Conservation (phyloP, 2,329 filamentous ascomycete species). For the Penicillium digitatum region DNA sequence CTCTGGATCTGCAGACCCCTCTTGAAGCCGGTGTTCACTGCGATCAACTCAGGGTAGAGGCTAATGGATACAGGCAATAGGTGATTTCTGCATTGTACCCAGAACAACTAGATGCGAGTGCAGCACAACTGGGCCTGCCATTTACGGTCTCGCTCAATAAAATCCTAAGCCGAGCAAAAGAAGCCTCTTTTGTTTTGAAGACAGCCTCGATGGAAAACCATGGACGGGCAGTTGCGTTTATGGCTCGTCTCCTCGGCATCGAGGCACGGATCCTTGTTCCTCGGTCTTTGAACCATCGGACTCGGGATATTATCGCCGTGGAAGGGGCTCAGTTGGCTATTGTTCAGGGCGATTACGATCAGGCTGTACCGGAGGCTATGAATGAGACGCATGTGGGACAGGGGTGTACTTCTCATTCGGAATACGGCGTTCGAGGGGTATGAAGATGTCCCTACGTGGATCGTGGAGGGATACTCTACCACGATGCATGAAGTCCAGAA, state of each 20-base stretch:
- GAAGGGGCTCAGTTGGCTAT: constrained; percentile 62
- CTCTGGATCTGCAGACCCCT: constrained; percentile 44
- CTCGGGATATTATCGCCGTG: constrained; percentile 52
- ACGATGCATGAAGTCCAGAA: constrained; percentile 65
- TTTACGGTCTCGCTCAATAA: constrained; percentile 44
- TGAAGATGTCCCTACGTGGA: constrained; percentile 65
- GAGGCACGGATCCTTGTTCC: constrained; percentile 61
- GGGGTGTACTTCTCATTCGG: constrained; percentile 56
- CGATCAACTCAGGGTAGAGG: constrained; percentile 13
- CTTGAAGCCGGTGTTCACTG: constrained; percentile 46
- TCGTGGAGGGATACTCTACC: constrained; percentile 72
- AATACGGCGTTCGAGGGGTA: constrained; percentile 67
- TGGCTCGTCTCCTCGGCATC: constrained; percentile 59
- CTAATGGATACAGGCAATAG: background rate
- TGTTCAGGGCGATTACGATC: constrained; percentile 61
- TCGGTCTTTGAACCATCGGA: constrained; percentile 51
- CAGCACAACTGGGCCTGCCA: constrained; percentile 44
- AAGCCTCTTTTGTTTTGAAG: constrained; percentile 46
- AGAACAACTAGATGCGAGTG: background rate
- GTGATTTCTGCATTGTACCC: background rate
- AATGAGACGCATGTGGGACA: constrained; percentile 35
- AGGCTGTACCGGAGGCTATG: constrained; percentile 52
- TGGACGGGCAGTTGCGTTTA: constrained; percentile 67
- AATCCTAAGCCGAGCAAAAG: constrained; percentile 36
- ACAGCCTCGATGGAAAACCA: constrained; percentile 74